Evolutionary conservation across 2,329 filamentous ascomycete genomes (phyloP).

Genomic region (Sporothrix humicola): DNA sequence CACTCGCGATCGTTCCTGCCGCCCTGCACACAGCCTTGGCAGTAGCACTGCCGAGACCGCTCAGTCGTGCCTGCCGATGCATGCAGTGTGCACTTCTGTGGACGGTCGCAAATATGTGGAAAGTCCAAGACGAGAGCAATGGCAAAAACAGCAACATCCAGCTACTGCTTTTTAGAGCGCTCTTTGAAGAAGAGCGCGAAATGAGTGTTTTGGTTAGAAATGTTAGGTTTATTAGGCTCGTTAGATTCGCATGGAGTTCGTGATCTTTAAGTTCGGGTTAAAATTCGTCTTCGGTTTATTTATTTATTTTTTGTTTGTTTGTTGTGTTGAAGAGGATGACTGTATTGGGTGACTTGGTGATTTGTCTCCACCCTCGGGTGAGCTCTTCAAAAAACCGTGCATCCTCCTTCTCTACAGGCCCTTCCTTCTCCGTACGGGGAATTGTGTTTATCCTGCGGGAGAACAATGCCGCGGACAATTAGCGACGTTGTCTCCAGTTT

Average conservation of each 20-base stretch:
- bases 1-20: background rate
- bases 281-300: no score
- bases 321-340: no score
- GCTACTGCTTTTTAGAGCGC: background rate
- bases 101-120: background rate
- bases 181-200: no score
- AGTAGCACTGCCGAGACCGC: conserved; percentile 1
- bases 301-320: no score
- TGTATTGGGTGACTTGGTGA: no score
- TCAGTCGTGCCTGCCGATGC: conserved; percentile 9
- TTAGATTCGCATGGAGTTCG: no score
- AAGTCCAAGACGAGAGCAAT: background rate
- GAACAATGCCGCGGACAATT: conserved; percentile 21
- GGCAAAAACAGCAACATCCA: background rate
- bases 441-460: conserved; percentile 19
- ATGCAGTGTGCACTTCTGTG: background rate
- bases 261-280: no score
- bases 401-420: no score
- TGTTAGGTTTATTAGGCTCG: no score
- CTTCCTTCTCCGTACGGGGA: background rate
- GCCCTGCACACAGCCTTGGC: background rate
- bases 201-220: no score
- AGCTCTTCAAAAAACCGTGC: no score
- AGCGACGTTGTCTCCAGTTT: background rate
- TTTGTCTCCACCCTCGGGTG: no score